A percentile compares a stretch with the other conserved stretches of the same genome.
Evolutionary conservation across 345 rosid genomes (phyloP).

Genomic region (Rhizophora mangle): DNA sequence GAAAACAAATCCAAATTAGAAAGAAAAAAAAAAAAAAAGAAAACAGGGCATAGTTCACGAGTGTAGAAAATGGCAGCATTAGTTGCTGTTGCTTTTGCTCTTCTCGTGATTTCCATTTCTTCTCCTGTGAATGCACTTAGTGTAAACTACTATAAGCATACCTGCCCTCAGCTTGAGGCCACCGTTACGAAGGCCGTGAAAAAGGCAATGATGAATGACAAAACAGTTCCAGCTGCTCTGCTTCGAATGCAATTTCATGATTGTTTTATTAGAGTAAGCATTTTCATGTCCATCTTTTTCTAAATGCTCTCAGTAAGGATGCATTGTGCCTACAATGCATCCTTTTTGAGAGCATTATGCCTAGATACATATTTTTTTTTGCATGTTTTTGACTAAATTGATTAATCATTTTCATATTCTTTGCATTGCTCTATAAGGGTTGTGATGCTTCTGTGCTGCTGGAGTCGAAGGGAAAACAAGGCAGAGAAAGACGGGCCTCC

Average conservation of each 20-base stretch:
- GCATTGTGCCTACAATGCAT: background rate
- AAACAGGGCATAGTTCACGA: background rate
- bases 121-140: constrained; percentile 46
- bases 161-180: constrained; percentile 61
- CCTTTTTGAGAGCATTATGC: too few species aligned
- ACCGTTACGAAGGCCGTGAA: constrained; percentile 49
- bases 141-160: constrained; percentile 50
- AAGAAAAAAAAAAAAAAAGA: too few species aligned
- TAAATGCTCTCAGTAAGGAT: background rate
- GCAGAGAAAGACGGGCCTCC: constrained; percentile 97
- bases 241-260: constrained; percentile 91
- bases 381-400: too few species aligned
- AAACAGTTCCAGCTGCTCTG: constrained; percentile 74
- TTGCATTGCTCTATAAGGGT: constrained; percentile 43
- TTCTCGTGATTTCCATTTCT: constrained; percentile 23
- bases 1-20: too few species aligned
- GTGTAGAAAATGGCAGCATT: constrained; percentile 24
- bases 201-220: constrained; percentile 62
- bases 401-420: background rate
- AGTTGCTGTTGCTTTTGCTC: constrained; percentile 20
- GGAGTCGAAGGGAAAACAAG: constrained; percentile 54
- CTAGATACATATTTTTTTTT: too few species aligned
- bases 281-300: background rate
- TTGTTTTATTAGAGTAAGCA: constrained; percentile 63
- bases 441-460: constrained; percentile 84